A percentile compares a stretch with the other conserved stretches of the same genome.
These are phyloP conservation scores for Scheffersomyces lignicola DNA, from an alignment of 1,139 yeast genomes.

Conservation along the genomic window DNA sequence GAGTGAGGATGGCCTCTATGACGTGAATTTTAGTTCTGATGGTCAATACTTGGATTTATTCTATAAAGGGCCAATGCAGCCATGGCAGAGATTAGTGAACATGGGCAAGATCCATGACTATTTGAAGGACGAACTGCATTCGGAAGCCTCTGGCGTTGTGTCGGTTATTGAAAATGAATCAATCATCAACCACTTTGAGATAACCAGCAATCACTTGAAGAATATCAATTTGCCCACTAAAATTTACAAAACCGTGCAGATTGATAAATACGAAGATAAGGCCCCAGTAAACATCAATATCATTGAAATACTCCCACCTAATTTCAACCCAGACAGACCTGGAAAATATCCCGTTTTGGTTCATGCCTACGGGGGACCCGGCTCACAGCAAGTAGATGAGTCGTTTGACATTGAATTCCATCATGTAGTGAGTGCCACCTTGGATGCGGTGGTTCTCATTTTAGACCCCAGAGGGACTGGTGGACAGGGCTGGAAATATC, in stretches of 20 bases:
- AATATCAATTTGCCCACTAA: slow-evolving; percentile 58
- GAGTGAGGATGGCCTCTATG: slow-evolving; percentile 29
- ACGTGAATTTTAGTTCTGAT: slow-evolving; percentile 47
- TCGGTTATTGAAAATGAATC: slow-evolving; percentile 26
- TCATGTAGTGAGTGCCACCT: slow-evolving; percentile 63
- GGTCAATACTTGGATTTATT: slow-evolving; percentile 55
- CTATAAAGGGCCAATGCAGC: slow-evolving; percentile 66
- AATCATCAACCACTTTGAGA: slow-evolving; percentile 27
- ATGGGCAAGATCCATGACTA: slow-evolving; percentile 33
- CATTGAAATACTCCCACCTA: slow-evolving; percentile 73
- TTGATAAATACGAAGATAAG: slow-evolving; percentile 40
- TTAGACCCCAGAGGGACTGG: slow-evolving; percentile 97
- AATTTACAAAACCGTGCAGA: slow-evolving; percentile 45
- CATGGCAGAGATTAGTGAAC: slow-evolving; percentile 62
- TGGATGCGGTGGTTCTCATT: slow-evolving; percentile 73
- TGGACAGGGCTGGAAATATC: slow-evolving; percentile 77
- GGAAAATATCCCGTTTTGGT: slow-evolving; percentile 78
- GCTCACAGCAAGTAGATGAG: slow-evolving; percentile 70
- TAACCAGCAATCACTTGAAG: slow-evolving; percentile 19
- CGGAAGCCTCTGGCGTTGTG: slow-evolving; percentile 11
- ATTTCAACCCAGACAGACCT: slow-evolving; percentile 47
- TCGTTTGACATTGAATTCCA: slow-evolving; percentile 62
- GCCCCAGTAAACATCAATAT: slow-evolving; percentile 57
- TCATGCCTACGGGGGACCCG: slow-evolving; percentile 93
- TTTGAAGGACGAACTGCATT: slow-evolving; percentile 10